These are phyloP conservation scores for Brassica incana DNA, from an alignment of 345 rosid genomes.

Conservation along the genomic window DNA sequence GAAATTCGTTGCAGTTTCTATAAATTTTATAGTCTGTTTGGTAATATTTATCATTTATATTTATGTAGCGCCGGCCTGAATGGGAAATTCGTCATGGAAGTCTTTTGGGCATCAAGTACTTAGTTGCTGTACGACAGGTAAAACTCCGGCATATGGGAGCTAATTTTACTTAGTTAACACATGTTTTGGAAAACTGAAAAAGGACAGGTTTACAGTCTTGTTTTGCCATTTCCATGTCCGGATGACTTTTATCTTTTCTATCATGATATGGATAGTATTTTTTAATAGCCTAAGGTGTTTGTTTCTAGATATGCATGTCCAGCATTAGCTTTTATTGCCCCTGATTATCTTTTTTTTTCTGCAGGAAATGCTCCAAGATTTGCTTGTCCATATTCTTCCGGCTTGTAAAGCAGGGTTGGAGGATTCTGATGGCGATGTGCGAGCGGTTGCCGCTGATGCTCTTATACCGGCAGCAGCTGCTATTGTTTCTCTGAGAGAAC, in stretches of 20 bases:
- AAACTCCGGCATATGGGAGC: conserved; percentile 17
- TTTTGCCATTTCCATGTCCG: conserved; percentile 3
- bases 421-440: conserved; percentile 98
- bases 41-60: conserved; percentile 44
- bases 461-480: conserved; percentile 84
- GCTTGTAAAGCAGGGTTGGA: conserved; percentile 97
- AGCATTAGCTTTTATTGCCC: conserved; percentile 21
- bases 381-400: conserved; percentile 79
- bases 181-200: background rate
- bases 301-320: conserved; percentile 25
- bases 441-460: conserved; percentile 99
- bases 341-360: conserved; percentile 28
- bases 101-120: conserved; percentile 92
- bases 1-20: conserved; percentile 6
- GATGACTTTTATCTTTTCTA: background rate
- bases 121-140: conserved; percentile 98
- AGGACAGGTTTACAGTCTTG: background rate
- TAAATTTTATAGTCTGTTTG: conserved; percentile 20
- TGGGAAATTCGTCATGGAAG: conserved; percentile 99
- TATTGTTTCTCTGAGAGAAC: conserved; percentile 80
- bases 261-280: conserved; percentile 11
- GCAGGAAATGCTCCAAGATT: conserved; percentile 88
- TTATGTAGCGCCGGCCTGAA: conserved; percentile 95
- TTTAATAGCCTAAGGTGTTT: conserved; percentile 9
- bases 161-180: background rate